Base-by-base conservation (phyloP, 352 stramenopile species). In the Phytophthora vignae region DNA sequence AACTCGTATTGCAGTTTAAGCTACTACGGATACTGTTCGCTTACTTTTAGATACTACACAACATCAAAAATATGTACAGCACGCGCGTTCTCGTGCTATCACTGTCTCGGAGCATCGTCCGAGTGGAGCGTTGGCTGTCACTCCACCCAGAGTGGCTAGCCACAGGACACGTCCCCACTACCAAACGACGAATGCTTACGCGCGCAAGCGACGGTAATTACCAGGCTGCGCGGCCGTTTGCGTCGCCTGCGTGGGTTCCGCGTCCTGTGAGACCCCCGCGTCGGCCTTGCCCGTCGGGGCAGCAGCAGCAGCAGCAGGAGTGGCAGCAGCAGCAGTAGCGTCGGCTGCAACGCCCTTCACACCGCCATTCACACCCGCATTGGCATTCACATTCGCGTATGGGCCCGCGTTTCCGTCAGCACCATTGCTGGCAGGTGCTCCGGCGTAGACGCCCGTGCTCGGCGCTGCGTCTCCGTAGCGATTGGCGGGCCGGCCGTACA, bases 151-250 rank as follows among this genome's bases (percentile, higher is more conserved):
- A 31, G 27, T 7, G 27, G 27, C 27, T 4, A 31, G 36, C 12
- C 36, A 42, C 25, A 2, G 8, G 9, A 14, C 6, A 40, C 8
- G 8, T 1, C 33, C 36, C 36, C 36, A 42, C 9, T 10, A 1
- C 36, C 36, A 42, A 42, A 42, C 36, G 36, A 42, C 2, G 33
- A 4, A 14, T 10, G 15, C 42, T 22, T 50, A 50, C 42, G 42
- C 42, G n/a, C 42, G 42, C 42, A 50, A 21, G 15, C n/a, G 42
- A 1, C 42, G 42, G 42, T 50, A 50, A 52, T 64, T 17, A 62
- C 42, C 5, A 15, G 33, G 9, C 33, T 42, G 33, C 10, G 0
- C 9, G 33, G 33, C 33, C 33, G 33, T 42, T 42, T 42, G 33
- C 33, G 33, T 42, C 3, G 10, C 33, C 33, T 42, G 33, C 10